Evolutionary conservation across 768 basidiomycete genomes (phyloP).

Genomic region (Mycena galopus): DNA sequence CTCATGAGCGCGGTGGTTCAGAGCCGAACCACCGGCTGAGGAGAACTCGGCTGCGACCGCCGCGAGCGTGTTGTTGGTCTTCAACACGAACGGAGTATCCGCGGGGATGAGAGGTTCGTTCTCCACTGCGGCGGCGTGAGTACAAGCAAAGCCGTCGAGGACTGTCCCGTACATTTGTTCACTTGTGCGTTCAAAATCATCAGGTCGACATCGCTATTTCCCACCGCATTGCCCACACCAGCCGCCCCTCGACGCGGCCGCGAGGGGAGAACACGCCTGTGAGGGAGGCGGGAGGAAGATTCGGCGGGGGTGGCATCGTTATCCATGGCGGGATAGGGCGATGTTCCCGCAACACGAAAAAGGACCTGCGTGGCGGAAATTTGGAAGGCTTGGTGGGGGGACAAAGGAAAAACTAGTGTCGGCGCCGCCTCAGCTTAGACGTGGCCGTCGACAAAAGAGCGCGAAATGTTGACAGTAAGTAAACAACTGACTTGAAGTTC

Average conservation of each 20-base stretch:
- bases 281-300: conserved; percentile 58
- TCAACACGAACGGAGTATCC: conserved; percentile 75
- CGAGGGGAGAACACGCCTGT: conserved; percentile 86
- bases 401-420: not conserved
- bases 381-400: conserved; percentile 8
- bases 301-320: conserved; percentile 50
- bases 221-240: conserved; percentile 84
- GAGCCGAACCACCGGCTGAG: conserved; percentile 47
- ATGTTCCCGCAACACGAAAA: conserved; percentile 17
- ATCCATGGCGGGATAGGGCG: conserved; percentile 49
- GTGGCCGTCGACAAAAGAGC: conserved; percentile 12
- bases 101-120: conserved; percentile 79
- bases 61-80: conserved; percentile 71
- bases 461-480: not conserved
- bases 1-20: conserved; percentile 74
- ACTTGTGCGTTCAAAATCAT: conserved; percentile 88
- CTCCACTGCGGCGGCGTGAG: conserved; percentile 64
- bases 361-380: conserved; percentile 13
- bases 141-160: conserved; percentile 28
- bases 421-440: not conserved
- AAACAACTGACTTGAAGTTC: too few species aligned
- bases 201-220: conserved; percentile 81
- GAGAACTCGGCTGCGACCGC: conserved; percentile 57
- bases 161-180: conserved; percentile 71
- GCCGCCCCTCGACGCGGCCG: conserved; percentile 85